phyloP scores from a whole-genome alignment of 2,329 filamentous ascomycete species.

The Colletotrichum ledebouriae region DNA sequence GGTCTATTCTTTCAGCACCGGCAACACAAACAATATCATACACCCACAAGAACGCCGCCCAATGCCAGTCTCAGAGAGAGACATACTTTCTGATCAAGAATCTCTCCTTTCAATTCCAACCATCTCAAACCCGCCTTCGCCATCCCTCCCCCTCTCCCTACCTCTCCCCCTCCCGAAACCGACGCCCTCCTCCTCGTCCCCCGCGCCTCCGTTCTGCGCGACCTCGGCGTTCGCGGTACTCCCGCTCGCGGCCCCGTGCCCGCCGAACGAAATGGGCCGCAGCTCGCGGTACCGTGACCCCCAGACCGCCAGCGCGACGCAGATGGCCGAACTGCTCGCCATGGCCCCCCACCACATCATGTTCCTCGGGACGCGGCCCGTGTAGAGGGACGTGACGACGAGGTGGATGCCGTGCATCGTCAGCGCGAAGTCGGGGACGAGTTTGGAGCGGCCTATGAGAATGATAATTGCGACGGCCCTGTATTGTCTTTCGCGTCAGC shows the following conservation, averaged over 20 bases:
- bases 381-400: conserved; percentile 82
- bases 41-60: neutral
- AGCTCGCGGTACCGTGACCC: conserved; percentile 92
- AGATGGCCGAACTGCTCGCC: conserved; percentile 59
- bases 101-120: conserved; percentile 59
- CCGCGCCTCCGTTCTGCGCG: conserved; percentile 32
- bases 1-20: too few species aligned
- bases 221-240: conserved; percentile 44
- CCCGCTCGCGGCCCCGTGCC: conserved; percentile 46
- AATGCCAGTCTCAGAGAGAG: neutral
- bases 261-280: conserved; percentile 84
- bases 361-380: conserved; percentile 80
- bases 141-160: conserved; percentile 66
- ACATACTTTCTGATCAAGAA: conserved; percentile 21
- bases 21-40: neutral
- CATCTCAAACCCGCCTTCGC: conserved; percentile 76
- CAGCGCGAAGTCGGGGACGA: conserved; percentile 93
- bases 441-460: conserved; percentile 88
- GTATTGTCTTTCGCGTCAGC: conserved; percentile 10
- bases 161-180: conserved; percentile 65
- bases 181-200: conserved; percentile 59
- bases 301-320: conserved; percentile 82
- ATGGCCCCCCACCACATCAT: conserved; percentile 86
- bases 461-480: conserved; percentile 88
- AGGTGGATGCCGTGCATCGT: conserved; percentile 90